Base-by-base conservation (phyloP, 2,329 filamentous ascomycete species). In the Penicillium sp. region DNA sequence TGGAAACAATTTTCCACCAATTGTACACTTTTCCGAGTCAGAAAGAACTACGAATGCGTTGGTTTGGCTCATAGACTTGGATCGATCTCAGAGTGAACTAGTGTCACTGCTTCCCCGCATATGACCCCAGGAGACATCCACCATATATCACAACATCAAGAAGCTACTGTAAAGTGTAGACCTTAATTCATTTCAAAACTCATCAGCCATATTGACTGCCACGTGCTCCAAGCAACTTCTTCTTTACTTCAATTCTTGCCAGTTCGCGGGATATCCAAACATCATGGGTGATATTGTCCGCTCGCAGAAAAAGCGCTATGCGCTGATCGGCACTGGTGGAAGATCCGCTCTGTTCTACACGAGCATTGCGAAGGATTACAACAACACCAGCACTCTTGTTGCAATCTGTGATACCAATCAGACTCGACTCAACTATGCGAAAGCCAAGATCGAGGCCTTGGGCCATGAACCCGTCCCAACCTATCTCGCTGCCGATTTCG, bases 401-500 rank as follows among this genome's bases (percentile, higher is more conserved):
- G 63, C 60, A 12, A 56, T 65, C 15, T 64, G 62, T 27, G 63
- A 65, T 38, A 64, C 60, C 4, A 65, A 64, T 17, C 63, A 64
- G 46, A 64, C 63, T 7, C 60, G 63, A 12, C 60, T 65, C 45
- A 43, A 65, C 43, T 60, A 62, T 23, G 62, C 62, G 7, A 65
- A 64, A 49, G 27, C 21, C 19, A 61, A 60, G 12, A 41, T 64
- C 4, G 56, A 62, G 7, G 54, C 56, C 10, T 70, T 86, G 1
- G 80, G 81, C 25, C 78, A 84, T 62, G 69, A 62, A 2, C 64
- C 72, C 2, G 77, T 87, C 0, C 83, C 84, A 2, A 84, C 82
- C 0, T 87, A 80, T 69, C 75, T 78, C 29, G 83, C 84, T 0
- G 59, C 70, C 13, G 77, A 83, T 63, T 87, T 87, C 62, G 84